phyloP scores from a whole-genome alignment of 2,329 filamentous ascomycete species.

The Cordyceps pruinosa region DNA sequence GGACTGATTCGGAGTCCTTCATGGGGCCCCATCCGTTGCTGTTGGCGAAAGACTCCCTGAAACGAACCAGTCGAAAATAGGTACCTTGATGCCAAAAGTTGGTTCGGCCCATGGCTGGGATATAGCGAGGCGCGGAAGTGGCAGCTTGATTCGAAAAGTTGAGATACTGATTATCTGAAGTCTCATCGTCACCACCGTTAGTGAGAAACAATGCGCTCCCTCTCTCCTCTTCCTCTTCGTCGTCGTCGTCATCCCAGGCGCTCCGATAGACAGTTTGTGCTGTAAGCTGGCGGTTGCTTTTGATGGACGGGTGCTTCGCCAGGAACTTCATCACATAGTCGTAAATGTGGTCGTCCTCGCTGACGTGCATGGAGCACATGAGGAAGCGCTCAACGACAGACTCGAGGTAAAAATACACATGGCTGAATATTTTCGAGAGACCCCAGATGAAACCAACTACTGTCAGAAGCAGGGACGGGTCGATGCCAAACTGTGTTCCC shows the following conservation, averaged over 20 bases:
- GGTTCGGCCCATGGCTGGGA: slow-evolving; percentile 47
- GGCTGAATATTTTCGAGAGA: slow-evolving; percentile 28
- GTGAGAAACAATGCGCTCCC: slow-evolving; percentile 31
- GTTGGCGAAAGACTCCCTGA: slow-evolving; percentile 35
- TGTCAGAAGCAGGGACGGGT: slow-evolving; percentile 41
- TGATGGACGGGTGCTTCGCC: slow-evolving; percentile 43
- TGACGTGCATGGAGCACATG: slow-evolving; percentile 46
- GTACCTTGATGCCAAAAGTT: slow-evolving; percentile 47
- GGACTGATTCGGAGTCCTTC: slow-evolving; percentile 46
- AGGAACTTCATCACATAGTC: slow-evolving; percentile 52
- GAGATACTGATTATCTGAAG: slow-evolving; percentile 35
- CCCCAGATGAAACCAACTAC: slow-evolving; percentile 42
- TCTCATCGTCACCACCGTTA: slow-evolving; percentile 32
- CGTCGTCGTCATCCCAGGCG: slow-evolving; percentile 50
- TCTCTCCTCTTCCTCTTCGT: slow-evolving; percentile 26
- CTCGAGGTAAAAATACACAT: slow-evolving; percentile 28
- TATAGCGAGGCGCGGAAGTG: slow-evolving; percentile 42
- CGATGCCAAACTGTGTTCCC: slow-evolving; percentile 39
- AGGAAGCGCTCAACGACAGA: slow-evolving; percentile 37
- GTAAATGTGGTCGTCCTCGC: slow-evolving; percentile 52
- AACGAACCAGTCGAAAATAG: slow-evolving; percentile 42
- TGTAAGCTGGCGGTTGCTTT: slow-evolving; percentile 44
- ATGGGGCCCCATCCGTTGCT: slow-evolving; percentile 30
- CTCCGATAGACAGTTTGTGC: slow-evolving; percentile 49
- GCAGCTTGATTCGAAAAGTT: slow-evolving; percentile 55